Evolutionary conservation across 176 grass and related monocot species (phyloP), one percentile per base, ranked within the genome.

Genomic region (Saccharum officinarum): DNA sequence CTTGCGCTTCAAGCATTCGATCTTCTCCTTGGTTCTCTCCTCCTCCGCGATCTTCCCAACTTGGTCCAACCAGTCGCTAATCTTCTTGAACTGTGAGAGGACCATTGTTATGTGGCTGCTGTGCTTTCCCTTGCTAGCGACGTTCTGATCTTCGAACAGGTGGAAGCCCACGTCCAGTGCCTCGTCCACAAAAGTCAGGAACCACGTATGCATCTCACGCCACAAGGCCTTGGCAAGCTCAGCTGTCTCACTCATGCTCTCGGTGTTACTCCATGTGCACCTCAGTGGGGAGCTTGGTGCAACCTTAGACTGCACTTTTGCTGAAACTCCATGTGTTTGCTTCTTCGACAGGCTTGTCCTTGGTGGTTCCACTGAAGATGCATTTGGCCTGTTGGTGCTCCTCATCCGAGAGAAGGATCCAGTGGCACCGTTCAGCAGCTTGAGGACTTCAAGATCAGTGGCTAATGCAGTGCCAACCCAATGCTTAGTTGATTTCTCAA

Each of bases 51-150:
- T 63, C 83, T 84, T 94, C 9, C 86, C 90, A 0, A 97, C 86
- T 46, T 69, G 81, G 49, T 95, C 95, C 71, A 94, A 81, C 95
- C 95, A 97, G 67, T 97, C 92, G n/a, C 94, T 97, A 39, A 97
- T 97, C 71, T 71, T 89, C 90, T 97, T 97, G 80, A 94, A 89
- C 72, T 97, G 86, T 2, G 92, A 94, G 8, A 97, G 77, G 37
- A 97, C 88, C 55, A 85, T 71, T 3, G 95, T 88, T 73, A 91
- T 86, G 77, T 84, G 90, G 15, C 55, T 61, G 71, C 80, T 86
- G 73, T 94, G 87, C 40, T 81, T 94, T 25, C 81, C 84, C 40
- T 71, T 82, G n/a, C 71, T 72, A 22, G 60, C 71, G 1, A 85
- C n/a, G 17, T 88, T 85, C 45, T 91, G 80, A 36, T 92, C 88